Conservation (phyloP, 2,329 filamentous ascomycete species). For the Pseudogymnoascus sp. region DNA sequence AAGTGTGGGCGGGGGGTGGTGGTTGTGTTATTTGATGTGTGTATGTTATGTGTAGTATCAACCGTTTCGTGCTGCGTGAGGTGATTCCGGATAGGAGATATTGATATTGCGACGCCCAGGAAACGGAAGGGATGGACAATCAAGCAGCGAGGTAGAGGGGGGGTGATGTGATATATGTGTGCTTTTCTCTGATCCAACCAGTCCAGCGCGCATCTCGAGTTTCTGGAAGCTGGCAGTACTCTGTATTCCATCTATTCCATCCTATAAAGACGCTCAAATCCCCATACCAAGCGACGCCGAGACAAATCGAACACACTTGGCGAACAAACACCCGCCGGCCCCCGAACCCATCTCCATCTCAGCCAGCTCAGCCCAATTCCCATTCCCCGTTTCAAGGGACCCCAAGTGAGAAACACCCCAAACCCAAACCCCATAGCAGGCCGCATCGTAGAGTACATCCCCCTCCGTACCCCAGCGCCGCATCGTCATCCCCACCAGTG, state of each 20-base stretch:
- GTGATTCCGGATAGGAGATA: background rate
- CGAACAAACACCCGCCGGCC: background rate
- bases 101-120: background rate
- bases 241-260: background rate
- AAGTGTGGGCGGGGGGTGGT: no score
- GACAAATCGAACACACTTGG: background rate
- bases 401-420: background rate
- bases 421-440: background rate
- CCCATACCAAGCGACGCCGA: background rate
- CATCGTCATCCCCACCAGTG: background rate
- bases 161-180: constrained; percentile 1
- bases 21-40: background rate
- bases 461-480: background rate
- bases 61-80: background rate
- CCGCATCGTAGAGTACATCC: background rate
- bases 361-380: background rate
- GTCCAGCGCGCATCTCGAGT: background rate
- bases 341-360: background rate
- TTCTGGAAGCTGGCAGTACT: background rate
- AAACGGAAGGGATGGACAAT: background rate
- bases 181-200: background rate
- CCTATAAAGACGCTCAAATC: background rate
- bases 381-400: background rate
- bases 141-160: no score
- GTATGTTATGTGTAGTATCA: constrained; percentile 1